Conservation (phyloP, 257 asterid species). For the Salvia splendens region DNA sequence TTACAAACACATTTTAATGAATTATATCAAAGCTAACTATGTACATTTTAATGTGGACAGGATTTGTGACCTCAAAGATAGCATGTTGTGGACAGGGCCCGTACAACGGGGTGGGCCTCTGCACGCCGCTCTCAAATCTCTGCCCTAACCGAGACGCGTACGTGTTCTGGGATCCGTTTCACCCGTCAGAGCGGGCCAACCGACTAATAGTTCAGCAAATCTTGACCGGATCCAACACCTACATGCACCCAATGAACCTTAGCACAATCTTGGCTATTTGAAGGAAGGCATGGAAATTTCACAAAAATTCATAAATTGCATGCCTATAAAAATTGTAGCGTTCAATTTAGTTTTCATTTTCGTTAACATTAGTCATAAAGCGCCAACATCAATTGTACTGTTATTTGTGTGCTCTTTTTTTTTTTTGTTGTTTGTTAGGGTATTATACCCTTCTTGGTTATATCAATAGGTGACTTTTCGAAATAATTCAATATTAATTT, state of each 20-base stretch:
- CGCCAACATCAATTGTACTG: constrained; percentile 14
- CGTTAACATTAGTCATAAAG: not conserved
- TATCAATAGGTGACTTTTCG: not conserved
- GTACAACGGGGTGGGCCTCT: constrained; percentile 81
- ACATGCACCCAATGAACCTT: constrained; percentile 91
- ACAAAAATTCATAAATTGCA: constrained; percentile 6
- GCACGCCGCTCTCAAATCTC: constrained; percentile 67
- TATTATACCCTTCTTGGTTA: constrained; percentile 7
- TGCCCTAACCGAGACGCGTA: constrained; percentile 64
- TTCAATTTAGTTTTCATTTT: not conserved
- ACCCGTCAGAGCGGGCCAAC: constrained; percentile 84
- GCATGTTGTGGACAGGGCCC: constrained; percentile 99
- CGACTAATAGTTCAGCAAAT: constrained; percentile 66
- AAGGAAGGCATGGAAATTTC: constrained; percentile 23
- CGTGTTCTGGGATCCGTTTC: constrained; percentile 88
- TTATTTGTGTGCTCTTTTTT: constrained; percentile 10
- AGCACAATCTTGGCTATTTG: constrained; percentile 53
- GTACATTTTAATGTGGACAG: constrained; percentile 32
- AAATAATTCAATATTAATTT: not conserved
- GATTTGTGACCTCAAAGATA: constrained; percentile 63
- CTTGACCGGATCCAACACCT: constrained; percentile 47
- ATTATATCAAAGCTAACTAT: not conserved
- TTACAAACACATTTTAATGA: not conserved
- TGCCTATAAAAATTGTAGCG: constrained; percentile 22
- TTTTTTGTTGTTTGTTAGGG: constrained; percentile 5